These are phyloP conservation scores for Wickerhamomyces chaumierensis DNA, from an alignment of 805 yeast species.

Conservation along the genomic window DNA sequence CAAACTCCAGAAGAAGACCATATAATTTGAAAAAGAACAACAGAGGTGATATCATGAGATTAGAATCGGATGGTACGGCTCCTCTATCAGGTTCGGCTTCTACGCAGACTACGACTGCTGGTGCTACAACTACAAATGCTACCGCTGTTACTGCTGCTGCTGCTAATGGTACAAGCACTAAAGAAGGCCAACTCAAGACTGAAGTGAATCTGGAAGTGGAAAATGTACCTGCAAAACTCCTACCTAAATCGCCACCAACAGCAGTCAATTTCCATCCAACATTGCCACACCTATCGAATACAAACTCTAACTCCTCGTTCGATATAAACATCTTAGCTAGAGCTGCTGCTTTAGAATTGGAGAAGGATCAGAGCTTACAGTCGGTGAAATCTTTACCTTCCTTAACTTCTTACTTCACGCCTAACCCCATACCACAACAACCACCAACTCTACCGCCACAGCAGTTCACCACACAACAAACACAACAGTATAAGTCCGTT, in stretches of 20 bases:
- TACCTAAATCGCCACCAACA: constrained; percentile 15
- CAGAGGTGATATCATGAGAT: neutral
- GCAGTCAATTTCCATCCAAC: constrained; percentile 1
- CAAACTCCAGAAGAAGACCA: constrained; percentile 53
- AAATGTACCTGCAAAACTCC: neutral
- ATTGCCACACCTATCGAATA: constrained; percentile 3
- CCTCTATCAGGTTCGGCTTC: too few species aligned
- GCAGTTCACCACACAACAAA: constrained; percentile 11
- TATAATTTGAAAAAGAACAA: constrained; percentile 26
- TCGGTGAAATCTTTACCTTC: constrained; percentile 19
- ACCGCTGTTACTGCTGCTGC: too few species aligned
- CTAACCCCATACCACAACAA: neutral
- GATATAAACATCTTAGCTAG: constrained; percentile 20
- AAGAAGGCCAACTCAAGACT: constrained; percentile 1
- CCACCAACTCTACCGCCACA: constrained; percentile 6
- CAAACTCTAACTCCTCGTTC: constrained; percentile 10
- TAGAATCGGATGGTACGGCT: constrained; percentile 1
- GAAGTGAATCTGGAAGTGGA: constrained; percentile 1
- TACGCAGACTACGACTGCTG: too few species aligned
- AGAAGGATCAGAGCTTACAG: constrained; percentile 19
- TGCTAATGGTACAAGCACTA: neutral
- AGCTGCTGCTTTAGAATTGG: constrained; percentile 20
- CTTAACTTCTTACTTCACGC: constrained; percentile 15
- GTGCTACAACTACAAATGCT: too few species aligned
- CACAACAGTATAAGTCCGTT: constrained; percentile 11